A percentile compares a stretch with the other conserved stretches of the same genome.
Conservation (phyloP, 768 basidiomycete genomes). For the Termitomyces heimii region DNA sequence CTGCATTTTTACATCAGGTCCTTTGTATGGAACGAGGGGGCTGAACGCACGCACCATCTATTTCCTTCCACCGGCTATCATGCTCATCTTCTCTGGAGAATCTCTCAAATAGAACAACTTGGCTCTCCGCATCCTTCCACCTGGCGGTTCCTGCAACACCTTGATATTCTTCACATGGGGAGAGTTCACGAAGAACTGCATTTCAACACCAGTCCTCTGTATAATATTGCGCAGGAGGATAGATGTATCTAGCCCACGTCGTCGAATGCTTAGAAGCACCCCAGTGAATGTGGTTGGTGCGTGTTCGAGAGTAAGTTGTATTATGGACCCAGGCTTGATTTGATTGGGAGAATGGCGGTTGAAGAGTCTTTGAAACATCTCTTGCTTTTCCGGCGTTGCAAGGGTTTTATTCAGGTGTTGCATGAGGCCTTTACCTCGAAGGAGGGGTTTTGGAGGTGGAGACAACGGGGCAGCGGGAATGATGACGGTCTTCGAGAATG, state of each 20-base stretch:
- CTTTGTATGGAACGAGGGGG: neutral
- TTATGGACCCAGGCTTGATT: slow-evolving; percentile 78
- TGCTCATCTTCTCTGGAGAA: slow-evolving; percentile 80
- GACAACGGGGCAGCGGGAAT: slow-evolving; percentile 39
- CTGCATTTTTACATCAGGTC: neutral
- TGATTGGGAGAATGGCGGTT: slow-evolving; percentile 61
- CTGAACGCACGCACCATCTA: slow-evolving; percentile 14
- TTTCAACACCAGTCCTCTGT: slow-evolving; percentile 88
- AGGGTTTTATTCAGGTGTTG: slow-evolving; percentile 60
- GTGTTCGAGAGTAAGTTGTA: slow-evolving; percentile 72
- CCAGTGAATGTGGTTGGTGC: slow-evolving; percentile 85
- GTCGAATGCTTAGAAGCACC: slow-evolving; percentile 76
- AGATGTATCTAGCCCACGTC: slow-evolving; percentile 83
- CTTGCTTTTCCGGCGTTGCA: slow-evolving; percentile 62
- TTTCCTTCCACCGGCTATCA: slow-evolving; percentile 47
- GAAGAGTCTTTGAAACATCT: slow-evolving; percentile 66
- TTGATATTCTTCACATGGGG: slow-evolving; percentile 87
- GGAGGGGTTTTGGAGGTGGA: slow-evolving; percentile 40
- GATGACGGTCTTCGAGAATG: slow-evolving; percentile 69
- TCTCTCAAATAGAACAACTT: slow-evolving; percentile 82
- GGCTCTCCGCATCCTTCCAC: slow-evolving; percentile 63
- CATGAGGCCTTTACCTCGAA: slow-evolving; percentile 75
- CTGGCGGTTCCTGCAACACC: slow-evolving; percentile 61
- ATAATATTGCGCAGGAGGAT: slow-evolving; percentile 88
- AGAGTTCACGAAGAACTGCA: slow-evolving; percentile 83